Evolutionary conservation across 257 asterid genomes (phyloP).

Genomic region (Scutellaria galericulata): DNA sequence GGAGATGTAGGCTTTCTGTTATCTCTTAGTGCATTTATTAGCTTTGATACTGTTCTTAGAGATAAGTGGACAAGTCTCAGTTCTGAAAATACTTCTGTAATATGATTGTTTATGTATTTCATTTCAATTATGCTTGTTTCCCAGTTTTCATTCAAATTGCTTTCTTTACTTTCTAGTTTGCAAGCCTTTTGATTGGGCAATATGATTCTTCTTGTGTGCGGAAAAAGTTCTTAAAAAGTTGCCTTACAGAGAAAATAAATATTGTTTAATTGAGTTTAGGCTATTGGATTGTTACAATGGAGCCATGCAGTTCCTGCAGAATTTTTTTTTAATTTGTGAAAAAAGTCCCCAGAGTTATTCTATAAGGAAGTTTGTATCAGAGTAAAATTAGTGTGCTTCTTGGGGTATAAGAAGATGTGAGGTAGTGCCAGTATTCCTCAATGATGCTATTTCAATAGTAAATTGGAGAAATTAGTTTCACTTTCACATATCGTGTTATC

Average conservation of each 20-base stretch:
- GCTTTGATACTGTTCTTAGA: slow-evolving; percentile 14
- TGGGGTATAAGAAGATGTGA: slow-evolving; percentile 15
- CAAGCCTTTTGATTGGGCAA: slow-evolving; percentile 20
- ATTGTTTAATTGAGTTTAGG: neutral
- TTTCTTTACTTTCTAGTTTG: neutral
- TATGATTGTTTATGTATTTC: neutral
- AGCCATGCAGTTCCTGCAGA: neutral
- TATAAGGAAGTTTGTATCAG: neutral
- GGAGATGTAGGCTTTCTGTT: neutral
- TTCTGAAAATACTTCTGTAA: neutral
- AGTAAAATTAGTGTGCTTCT: slow-evolving; percentile 15
- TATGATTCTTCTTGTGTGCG: neutral
- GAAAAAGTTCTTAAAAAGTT: slow-evolving; percentile 23
- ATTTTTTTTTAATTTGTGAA: neutral
- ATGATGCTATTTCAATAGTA: neutral
- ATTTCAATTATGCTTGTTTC: slow-evolving; percentile 5
- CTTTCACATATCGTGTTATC: slow-evolving; percentile 5
- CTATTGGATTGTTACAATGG: slow-evolving; percentile 8
- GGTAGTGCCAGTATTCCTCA: neutral
- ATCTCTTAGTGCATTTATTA: slow-evolving; percentile 14
- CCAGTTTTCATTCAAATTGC: neutral
- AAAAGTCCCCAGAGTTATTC: neutral
- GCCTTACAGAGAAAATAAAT: neutral
- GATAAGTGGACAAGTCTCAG: neutral
- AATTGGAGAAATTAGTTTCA: neutral